Evolutionary conservation across 2,329 filamentous ascomycete species (phyloP).

Genomic region (Sporothrix dimorphospora): DNA sequence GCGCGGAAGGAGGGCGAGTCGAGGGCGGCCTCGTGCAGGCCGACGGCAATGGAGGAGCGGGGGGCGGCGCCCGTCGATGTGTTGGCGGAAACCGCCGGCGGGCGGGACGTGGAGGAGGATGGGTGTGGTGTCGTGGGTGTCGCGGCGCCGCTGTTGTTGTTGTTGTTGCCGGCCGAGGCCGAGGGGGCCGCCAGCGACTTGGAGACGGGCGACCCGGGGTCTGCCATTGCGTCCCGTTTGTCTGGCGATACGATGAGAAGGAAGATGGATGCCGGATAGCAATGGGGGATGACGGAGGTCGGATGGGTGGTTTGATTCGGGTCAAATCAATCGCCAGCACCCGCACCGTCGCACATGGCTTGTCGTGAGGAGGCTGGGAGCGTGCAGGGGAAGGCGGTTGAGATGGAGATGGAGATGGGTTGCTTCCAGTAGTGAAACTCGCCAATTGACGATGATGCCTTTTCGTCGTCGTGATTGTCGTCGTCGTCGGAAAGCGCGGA

Average conservation of each 20-base stretch:
- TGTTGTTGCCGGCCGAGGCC: not conserved
- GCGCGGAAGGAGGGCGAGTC: conserved; percentile 96
- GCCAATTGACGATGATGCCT: not conserved
- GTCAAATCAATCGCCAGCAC: conserved; percentile 17
- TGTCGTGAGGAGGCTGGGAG: not conserved
- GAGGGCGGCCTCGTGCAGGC: conserved; percentile 90
- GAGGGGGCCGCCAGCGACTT: conserved; percentile 20
- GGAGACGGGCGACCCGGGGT: conserved; percentile 24
- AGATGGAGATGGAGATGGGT: not conserved
- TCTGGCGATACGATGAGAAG: not conserved
- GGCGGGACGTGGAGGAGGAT: not conserved
- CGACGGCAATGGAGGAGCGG: conserved; percentile 68
- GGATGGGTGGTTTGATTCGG: not conserved
- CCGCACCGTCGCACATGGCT: conserved; percentile 7
- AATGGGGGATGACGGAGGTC: no score
- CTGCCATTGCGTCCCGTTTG: conserved; percentile 23
- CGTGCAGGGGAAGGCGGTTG: not conserved
- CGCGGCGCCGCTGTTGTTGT: not conserved
- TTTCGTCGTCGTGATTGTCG: not conserved
- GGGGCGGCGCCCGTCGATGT: conserved; percentile 27
- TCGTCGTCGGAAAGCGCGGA: conserved; percentile 5
- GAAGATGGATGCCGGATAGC: not conserved
- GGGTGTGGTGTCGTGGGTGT: not conserved
- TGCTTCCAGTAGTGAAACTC: not conserved
- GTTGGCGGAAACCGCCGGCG: not conserved